These are phyloP conservation scores for Glomus cerebriforme DNA, from an alignment of 192 early-diverging fungal species.

Conservation along the genomic window DNA sequence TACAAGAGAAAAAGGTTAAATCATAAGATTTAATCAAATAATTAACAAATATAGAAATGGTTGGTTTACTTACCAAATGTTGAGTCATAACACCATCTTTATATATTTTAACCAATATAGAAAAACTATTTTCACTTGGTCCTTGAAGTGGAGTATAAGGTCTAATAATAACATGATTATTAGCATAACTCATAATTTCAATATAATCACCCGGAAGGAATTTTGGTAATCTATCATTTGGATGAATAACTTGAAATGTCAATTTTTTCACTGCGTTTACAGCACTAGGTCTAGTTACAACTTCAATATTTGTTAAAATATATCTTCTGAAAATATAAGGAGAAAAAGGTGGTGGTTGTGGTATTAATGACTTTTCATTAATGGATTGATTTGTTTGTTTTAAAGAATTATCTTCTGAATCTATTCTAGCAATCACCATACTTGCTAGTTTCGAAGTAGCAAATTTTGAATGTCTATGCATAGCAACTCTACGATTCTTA, in stretches of 20 bases:
- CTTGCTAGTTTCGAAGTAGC: neutral
- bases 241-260: slow-evolving; percentile 22
- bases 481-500: slow-evolving; percentile 4
- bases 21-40: neutral
- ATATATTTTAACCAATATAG: slow-evolving; percentile 31
- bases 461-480: slow-evolving; percentile 14
- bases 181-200: slow-evolving; percentile 14
- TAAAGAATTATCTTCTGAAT: neutral
- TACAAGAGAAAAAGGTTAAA: slow-evolving; percentile 1
- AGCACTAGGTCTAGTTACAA: neutral
- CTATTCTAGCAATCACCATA: slow-evolving; percentile 11
- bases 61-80: slow-evolving; percentile 20
- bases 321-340: slow-evolving; percentile 28
- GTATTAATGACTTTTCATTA: neutral
- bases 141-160: slow-evolving; percentile 29
- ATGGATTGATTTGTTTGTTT: neutral
- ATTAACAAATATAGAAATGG: neutral
- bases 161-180: slow-evolving; percentile 14
- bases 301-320: slow-evolving; percentile 20
- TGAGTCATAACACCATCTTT: slow-evolving; percentile 24
- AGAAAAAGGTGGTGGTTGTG: neutral
- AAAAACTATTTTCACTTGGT: neutral
- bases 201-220: slow-evolving; percentile 32
- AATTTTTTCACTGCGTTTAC: slow-evolving; percentile 9
- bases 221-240: neutral